Evolutionary conservation across 164 flowering plant genomes (phyloP).

Genomic region (Dillenia turbinata): DNA sequence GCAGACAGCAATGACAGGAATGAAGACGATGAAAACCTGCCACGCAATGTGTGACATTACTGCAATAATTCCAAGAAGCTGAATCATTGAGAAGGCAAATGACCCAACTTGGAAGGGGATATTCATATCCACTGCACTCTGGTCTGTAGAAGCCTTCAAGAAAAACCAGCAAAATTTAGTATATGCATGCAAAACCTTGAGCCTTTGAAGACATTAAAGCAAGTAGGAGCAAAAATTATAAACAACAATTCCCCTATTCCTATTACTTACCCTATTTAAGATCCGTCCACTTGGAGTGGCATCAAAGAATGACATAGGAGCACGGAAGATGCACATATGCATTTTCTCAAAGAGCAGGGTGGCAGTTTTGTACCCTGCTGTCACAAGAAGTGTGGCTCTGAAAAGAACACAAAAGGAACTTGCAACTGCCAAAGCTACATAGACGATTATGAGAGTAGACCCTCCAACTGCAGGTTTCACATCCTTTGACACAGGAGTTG

Average conservation of each 20-base stretch:
- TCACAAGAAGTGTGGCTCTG: conserved; percentile 10
- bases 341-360: conserved; percentile 43
- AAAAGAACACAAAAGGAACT: conserved; percentile 43
- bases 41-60: conserved; percentile 92
- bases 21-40: conserved; percentile 77
- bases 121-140: conserved; percentile 64
- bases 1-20: conserved; percentile 60
- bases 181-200: not conserved
- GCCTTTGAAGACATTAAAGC: no score
- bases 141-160: conserved; percentile 89
- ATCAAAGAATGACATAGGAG: conserved; percentile 97
- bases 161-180: not conserved
- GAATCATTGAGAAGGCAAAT: conserved; percentile 53
- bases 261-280: conserved; percentile 25
- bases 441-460: conserved; percentile 10
- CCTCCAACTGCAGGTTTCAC: conserved; percentile 33
- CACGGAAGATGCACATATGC: conserved; percentile 84
- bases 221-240: no score
- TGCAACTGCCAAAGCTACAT: conserved; percentile 36
- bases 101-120: conserved; percentile 40
- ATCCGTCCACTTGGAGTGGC: conserved; percentile 76
- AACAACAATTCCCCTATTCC: conserved; percentile 7
- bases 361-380: conserved; percentile 13
- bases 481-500: conserved; percentile 17
- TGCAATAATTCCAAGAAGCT: conserved; percentile 68